Base-by-base conservation (phyloP, 306 rosid genomes). In the Glycine latifolia region DNA sequence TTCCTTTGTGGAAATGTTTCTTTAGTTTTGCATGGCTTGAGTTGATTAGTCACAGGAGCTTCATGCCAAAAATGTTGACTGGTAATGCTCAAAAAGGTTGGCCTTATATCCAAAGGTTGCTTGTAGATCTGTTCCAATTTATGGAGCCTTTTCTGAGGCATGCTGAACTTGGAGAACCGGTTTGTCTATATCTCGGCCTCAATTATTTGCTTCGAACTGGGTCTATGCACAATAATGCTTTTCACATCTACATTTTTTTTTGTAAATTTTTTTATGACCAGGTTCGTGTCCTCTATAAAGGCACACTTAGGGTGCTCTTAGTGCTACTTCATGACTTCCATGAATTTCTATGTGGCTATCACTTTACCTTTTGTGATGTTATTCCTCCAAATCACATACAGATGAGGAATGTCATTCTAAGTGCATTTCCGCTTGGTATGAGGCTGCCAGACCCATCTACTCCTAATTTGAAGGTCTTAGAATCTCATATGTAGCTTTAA, bases 311-410 rank as follows among this genome's bases (percentile, higher is more conserved):
- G 85, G 99, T 96, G 78, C 90, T 96, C 71, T 89, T 96, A 50
- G 99, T 96, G 89, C 94, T 96, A 46, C 98, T 96, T 61, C 99
- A 96, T 67, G 99, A 96, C 79, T 96, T 96, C 82, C 99, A 97
- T 0, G 99, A 96, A 88, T 96, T 96, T 85, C 89, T 96, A 4
- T 93, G 98, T 86, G 99, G 94, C 79, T 96, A 92, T 81, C 98
- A 96, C 87, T 93, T 96, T 87, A 89, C 98, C 71, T 93, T 93
- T 79, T 96, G 98, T 79, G 99, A 96, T 82, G 94, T 94, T 33
- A 93, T 96, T 74, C 99, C 98, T 79, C 97, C 98, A 50, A 92
- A 97, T 83, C 94, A 97, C 90, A 92, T 96, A 78, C 98, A 96
- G 86, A 96, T 93, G 98, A 90, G 99, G 66, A 96, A 93, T 84